Conservation (phyloP, 192 early-diverging fungal species). For the Thamnidium elegans region DNA sequence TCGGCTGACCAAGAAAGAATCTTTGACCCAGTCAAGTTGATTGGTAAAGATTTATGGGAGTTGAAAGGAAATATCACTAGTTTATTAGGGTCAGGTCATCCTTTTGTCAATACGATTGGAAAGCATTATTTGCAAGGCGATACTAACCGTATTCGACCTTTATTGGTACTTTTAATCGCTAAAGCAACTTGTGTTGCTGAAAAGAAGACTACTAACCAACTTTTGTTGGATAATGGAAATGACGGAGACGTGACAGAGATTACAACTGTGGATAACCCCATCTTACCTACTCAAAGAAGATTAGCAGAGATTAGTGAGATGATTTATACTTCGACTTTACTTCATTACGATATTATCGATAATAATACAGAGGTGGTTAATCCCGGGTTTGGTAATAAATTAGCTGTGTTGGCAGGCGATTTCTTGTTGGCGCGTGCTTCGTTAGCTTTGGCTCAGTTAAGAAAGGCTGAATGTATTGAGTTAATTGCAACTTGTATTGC, state of each 20-base stretch:
- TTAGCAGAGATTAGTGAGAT: constrained; percentile 98
- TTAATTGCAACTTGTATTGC: constrained; percentile 89
- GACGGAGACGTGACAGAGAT: not conserved
- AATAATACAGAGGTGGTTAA: constrained; percentile 71
- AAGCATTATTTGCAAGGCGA: constrained; percentile 84
- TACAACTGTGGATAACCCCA: constrained; percentile 24
- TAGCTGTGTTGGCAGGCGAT: constrained; percentile 93
- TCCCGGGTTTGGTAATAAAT: constrained; percentile 92
- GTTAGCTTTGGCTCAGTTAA: constrained; percentile 80
- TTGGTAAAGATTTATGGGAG: constrained; percentile 80
- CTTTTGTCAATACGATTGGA: constrained; percentile 82
- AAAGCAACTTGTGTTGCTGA: constrained; percentile 75
- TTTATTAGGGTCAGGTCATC: constrained; percentile 85
- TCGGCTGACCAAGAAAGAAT: constrained; percentile 32
- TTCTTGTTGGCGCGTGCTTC: constrained; percentile 92
- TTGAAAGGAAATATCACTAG: constrained; percentile 82
- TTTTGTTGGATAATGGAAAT: constrained; percentile 32
- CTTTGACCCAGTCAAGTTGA: constrained; percentile 72
- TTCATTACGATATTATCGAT: constrained; percentile 91
- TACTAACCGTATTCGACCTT: constrained; percentile 90
- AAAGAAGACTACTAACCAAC: constrained; percentile 57
- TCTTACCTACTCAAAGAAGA: constrained; percentile 86
- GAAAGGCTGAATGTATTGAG: constrained; percentile 90
- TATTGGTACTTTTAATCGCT: constrained; percentile 86
- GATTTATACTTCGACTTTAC: constrained; percentile 94